Evolutionary conservation across 108 stramenopile species (phyloP).

Genomic region (Cyclotella sp.): DNA sequence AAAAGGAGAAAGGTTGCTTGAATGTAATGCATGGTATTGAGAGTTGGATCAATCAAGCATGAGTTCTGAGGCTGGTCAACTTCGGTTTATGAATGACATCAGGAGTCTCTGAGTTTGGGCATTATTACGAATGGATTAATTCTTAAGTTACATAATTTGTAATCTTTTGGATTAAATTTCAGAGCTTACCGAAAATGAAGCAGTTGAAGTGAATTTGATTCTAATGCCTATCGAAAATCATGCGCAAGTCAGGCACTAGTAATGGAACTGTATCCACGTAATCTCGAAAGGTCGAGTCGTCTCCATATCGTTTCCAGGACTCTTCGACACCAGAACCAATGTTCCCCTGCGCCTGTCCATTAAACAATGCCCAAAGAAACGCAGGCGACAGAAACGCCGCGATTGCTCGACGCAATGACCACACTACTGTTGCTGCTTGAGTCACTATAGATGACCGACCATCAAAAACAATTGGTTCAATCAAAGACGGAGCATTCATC

Average conservation of each 20-base stretch:
- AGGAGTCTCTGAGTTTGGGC: no score
- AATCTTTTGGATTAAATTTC: no score
- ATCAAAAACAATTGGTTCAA: slow-evolving; percentile 25
- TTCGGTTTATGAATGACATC: no score
- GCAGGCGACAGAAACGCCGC: slow-evolving; percentile 62
- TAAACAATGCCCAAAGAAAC: slow-evolving; percentile 68
- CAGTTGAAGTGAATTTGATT: neutral
- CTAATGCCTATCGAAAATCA: neutral
- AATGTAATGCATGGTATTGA: neutral
- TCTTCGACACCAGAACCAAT: slow-evolving; percentile 56
- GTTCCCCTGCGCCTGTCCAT: slow-evolving; percentile 65
- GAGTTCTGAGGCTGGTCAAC: no score
- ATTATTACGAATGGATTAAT: no score
- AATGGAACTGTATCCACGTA: slow-evolving; percentile 65
- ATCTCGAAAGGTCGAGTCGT: slow-evolving; percentile 50
- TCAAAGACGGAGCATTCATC: slow-evolving; percentile 69
- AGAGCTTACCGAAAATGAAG: no score
- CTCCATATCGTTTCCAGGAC: slow-evolving; percentile 66
- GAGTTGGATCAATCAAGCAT: no score
- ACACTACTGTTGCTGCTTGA: slow-evolving; percentile 5
- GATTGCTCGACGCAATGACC: slow-evolving; percentile 13
- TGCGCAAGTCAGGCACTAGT: slow-evolving; percentile 56
- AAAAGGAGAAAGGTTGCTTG: neutral
- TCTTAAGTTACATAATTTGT: no score
- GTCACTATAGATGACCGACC: slow-evolving; percentile 7